These are phyloP conservation scores for Fusarium sororula DNA, from an alignment of 2,329 filamentous ascomycete genomes.

Conservation along the genomic window DNA sequence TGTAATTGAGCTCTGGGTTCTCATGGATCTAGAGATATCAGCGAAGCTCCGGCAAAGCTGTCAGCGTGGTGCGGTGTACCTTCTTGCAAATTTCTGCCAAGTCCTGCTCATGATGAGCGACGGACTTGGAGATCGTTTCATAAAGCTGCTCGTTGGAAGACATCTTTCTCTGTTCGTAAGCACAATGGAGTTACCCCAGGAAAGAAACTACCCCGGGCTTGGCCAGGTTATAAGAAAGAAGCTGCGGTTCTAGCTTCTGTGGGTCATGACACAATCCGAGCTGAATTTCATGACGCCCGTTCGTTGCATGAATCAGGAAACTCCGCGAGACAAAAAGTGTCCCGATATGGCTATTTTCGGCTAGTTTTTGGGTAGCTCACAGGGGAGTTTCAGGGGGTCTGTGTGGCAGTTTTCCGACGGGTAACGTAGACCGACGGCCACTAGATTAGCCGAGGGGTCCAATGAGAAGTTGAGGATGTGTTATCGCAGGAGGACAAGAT, in stretches of 20 bases:
- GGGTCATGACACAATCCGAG: not conserved
- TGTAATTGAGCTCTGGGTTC: slow-evolving; percentile 22
- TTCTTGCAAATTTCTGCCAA: slow-evolving; percentile 27
- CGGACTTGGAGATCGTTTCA: slow-evolving; percentile 17
- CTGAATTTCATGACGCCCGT: not conserved
- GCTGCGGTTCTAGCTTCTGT: not conserved
- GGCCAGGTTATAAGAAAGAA: slow-evolving; percentile 5
- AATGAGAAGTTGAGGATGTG: not conserved
- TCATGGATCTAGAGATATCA: slow-evolving; percentile 7
- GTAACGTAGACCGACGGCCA: not conserved
- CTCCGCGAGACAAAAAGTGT: not conserved
- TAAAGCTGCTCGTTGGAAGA: not conserved
- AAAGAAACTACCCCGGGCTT: not conserved
- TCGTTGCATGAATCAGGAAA: not conserved
- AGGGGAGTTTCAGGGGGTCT: not conserved
- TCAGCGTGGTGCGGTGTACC: not conserved
- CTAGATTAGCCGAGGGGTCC: slow-evolving; percentile 27
- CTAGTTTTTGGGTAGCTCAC: not conserved
- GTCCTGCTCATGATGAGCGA: slow-evolving; percentile 17
- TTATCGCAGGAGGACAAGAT: not conserved
- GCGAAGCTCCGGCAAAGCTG: not conserved
- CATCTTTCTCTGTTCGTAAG: not conserved
- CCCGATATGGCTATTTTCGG: not conserved
- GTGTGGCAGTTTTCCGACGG: not conserved
- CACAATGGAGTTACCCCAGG: not conserved